phyloP scores from a whole-genome alignment of 164 flowering plant genomes.

The Annona squamosa region DNA sequence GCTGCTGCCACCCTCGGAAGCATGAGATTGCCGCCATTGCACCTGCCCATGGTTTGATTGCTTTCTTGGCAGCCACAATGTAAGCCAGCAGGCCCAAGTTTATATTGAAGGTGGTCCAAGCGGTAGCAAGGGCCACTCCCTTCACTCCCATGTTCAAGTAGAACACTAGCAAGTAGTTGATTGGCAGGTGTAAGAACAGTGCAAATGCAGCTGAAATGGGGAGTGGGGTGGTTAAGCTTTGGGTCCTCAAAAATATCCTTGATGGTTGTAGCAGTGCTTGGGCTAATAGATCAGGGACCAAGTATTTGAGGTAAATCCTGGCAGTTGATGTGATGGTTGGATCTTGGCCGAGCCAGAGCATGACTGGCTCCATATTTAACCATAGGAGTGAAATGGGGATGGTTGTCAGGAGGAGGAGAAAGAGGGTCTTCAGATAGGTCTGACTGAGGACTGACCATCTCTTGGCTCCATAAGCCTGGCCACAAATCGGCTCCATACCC shows the following conservation, averaged over 20 bases:
- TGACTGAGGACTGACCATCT: conserved; percentile 42
- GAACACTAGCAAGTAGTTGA: conserved; percentile 35
- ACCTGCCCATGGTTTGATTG: conserved; percentile 31
- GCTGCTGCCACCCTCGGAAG: conserved; percentile 28
- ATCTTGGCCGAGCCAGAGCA: conserved; percentile 43
- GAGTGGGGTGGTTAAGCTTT: conserved; percentile 45
- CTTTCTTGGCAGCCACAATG: conserved; percentile 19
- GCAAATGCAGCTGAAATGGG: conserved; percentile 29
- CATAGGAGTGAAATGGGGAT: conserved; percentile 56
- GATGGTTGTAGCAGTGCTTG: conserved; percentile 48
- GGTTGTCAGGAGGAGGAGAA: conserved; percentile 28
- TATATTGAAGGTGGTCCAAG: conserved; percentile 26
- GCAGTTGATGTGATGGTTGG: conserved; percentile 39
- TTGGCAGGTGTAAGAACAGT: conserved; percentile 40
- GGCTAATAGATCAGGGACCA: conserved; percentile 45
- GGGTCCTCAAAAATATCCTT: conserved; percentile 42
- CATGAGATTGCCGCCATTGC: conserved; percentile 21
- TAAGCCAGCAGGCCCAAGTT: conserved; percentile 23
- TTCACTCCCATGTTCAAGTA: conserved; percentile 29
- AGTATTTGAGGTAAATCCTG: conserved; percentile 34
- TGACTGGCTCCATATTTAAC: conserved; percentile 39
- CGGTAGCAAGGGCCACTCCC: conserved; percentile 42
- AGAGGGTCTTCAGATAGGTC: conserved; percentile 41
- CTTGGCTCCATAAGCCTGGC: conserved; percentile 65
- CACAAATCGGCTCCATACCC: conserved; percentile 67